A percentile compares a stretch with the other conserved stretches of the same genome.
Conservation (phyloP, 768 basidiomycete genomes). For the Agaricus bisporus region DNA sequence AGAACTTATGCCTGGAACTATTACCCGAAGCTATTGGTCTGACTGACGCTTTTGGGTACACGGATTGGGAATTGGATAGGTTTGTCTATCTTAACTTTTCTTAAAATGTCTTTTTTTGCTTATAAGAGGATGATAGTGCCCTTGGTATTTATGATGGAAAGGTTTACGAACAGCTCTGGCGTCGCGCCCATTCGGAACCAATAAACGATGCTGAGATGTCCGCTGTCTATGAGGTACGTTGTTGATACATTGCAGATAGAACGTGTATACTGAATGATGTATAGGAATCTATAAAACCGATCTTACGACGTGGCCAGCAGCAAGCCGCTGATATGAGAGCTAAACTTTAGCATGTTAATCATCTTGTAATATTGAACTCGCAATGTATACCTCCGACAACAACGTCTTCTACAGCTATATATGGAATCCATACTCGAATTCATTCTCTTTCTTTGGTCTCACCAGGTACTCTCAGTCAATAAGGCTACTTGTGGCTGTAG, state of each 20-base stretch:
- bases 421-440: too few species aligned
- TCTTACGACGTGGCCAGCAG: constrained; percentile 41
- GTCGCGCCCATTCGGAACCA: constrained; percentile 51
- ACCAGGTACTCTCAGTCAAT: too few species aligned
- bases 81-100: constrained; percentile 17
- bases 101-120: not conserved
- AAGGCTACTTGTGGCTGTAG: too few species aligned
- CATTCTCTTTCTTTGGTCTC: too few species aligned
- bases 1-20: constrained; percentile 41
- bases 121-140: constrained; percentile 31
- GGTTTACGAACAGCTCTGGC: constrained; percentile 66
- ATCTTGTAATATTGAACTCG: too few species aligned
- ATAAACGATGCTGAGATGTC: constrained; percentile 47
- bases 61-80: constrained; percentile 74
- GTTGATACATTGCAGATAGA: not conserved
- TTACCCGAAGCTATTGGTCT: constrained; percentile 63
- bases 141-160: constrained; percentile 58
- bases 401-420: too few species aligned
- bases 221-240: constrained; percentile 47
- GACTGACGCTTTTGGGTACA: constrained; percentile 68
- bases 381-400: not conserved
- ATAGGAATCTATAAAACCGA: constrained; percentile 46
- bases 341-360: not conserved
- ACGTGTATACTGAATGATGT: not conserved
- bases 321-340: constrained; percentile 17